Evolutionary conservation across 805 yeast species (phyloP), one percentile per base, ranked within the genome.

Genomic region (Debaryomyces castellii): DNA sequence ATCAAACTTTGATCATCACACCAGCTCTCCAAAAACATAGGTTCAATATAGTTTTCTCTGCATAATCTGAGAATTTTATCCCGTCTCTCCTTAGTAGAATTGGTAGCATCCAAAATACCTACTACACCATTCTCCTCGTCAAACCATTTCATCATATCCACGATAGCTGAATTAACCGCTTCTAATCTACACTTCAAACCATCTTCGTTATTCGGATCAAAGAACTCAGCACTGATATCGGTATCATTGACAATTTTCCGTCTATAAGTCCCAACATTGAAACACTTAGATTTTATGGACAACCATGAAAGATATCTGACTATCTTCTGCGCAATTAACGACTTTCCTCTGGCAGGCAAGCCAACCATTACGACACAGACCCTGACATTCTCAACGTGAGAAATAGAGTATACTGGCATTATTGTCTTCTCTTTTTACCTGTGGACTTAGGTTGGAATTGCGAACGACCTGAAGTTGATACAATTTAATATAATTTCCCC

Each of bases 251-350:
- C 72, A 34, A 71, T 51, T 39, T 79, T 71, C 39, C 97, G 80
- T 51, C 98, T 78, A 63, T 89, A 91, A 32, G 76, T 76, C 10
- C 98, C 96, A 16, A 92, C 96, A 60, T 89, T 90, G 70, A 94
- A 94, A 46, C 90, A 85, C 60, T 83, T 84, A 22, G 96, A 88
- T 49, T 80, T 81, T 46, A 94, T 87, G 2, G 96, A 86, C 33
- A 92, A 76, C 99, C 99, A 94, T 27, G 90, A 82, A 44, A 94
- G 75, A 60, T 92, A 94, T 39, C 98, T 78, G 25, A 92, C 96
- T 44, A 94, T 86, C 63, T 92, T 94, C 62, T 90, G 96, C 2
- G 98, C 90, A 51, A 94, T 92, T 64, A 90, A 83, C 3, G 96
- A 87, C 65, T 94, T 94, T 3, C 99, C 99, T 46, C 98, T 78